These are phyloP conservation scores for Trichocladium uniseriatum DNA, from an alignment of 495 filamentous ascomycete genomes.

Conservation along the genomic window DNA sequence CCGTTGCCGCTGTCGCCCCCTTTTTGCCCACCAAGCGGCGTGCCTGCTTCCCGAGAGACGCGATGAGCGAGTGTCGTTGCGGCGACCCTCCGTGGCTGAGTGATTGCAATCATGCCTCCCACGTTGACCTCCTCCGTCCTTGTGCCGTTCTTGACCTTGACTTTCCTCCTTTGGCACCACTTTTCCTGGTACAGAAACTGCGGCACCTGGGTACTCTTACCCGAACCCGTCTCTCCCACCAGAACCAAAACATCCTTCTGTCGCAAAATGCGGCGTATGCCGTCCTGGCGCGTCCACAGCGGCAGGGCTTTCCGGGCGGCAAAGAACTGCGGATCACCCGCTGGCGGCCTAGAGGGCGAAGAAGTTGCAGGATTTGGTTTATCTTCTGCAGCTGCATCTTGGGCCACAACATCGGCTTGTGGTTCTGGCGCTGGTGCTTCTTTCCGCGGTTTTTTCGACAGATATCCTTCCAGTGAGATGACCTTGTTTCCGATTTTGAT, in stretches of 20 bases:
- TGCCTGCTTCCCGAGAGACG: conserved; percentile 86
- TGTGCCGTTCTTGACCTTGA: conserved; percentile 35
- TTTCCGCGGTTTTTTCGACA: conserved; percentile 26
- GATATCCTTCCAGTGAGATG: conserved; percentile 34
- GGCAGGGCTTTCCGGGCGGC: conserved; percentile 54
- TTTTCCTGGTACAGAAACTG: conserved; percentile 74
- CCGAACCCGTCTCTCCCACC: conserved; percentile 89
- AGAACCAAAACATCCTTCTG: conserved; percentile 72
- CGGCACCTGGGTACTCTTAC: conserved; percentile 94
- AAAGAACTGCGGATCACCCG: conserved; percentile 27
- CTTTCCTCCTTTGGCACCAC: conserved; percentile 60
- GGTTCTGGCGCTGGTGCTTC: conserved; percentile 1
- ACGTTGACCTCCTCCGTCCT: conserved; percentile 43
- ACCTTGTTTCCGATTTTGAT: conserved; percentile 33
- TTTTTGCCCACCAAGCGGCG: conserved; percentile 42
- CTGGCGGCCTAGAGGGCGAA: background rate
- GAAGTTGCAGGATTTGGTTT: background rate
- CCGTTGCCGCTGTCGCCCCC: conserved; percentile 30
- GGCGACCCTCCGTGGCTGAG: conserved; percentile 86
- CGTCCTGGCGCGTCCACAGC: conserved; percentile 63
- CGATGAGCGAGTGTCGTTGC: conserved; percentile 86
- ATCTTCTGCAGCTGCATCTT: conserved; percentile 1
- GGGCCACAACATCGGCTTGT: background rate
- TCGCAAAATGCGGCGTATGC: conserved; percentile 56
- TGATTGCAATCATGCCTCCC: conserved; percentile 88